Percentiles rank a stretch among this genome's conserved stretches.
These are phyloP conservation scores for Phytophthora pinifolia DNA, from an alignment of 352 stramenopile genomes.

Conservation along the genomic window DNA sequence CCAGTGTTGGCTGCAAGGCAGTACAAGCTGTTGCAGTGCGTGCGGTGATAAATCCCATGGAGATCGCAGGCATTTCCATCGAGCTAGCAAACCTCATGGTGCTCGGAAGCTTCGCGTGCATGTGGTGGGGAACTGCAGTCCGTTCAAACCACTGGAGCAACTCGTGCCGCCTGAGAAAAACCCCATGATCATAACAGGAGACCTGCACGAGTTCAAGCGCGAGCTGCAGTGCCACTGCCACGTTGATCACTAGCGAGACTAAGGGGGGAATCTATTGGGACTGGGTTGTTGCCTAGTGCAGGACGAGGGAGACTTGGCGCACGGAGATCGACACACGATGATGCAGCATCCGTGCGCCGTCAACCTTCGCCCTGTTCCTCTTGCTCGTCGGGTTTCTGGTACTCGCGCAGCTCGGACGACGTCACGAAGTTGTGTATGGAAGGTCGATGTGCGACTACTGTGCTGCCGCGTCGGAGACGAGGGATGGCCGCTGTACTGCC, in stretches of 20 bases:
- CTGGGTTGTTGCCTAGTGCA: slow-evolving; percentile 7
- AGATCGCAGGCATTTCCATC: neutral
- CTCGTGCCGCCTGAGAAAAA: slow-evolving; percentile 48
- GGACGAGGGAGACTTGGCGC: neutral
- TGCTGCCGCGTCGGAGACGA: slow-evolving; percentile 11
- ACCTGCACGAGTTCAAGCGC: slow-evolving; percentile 62
- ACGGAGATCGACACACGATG: slow-evolving; percentile 22
- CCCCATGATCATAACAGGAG: slow-evolving; percentile 53
- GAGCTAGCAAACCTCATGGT: slow-evolving; percentile 14
- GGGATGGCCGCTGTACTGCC: slow-evolving; percentile 2
- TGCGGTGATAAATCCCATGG: slow-evolving; percentile 2
- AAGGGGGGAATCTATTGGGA: slow-evolving; percentile 21
- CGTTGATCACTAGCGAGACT: slow-evolving; percentile 2
- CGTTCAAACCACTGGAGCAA: slow-evolving; percentile 61
- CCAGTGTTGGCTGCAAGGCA: slow-evolving; percentile 50
- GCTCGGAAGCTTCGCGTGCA: slow-evolving; percentile 68
- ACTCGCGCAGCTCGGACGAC: slow-evolving; percentile 59
- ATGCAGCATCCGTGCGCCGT: slow-evolving; percentile 2
- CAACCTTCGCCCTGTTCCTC: slow-evolving; percentile 23
- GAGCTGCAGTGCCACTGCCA: slow-evolving; percentile 56
- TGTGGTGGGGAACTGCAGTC: slow-evolving; percentile 65
- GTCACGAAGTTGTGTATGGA: slow-evolving; percentile 67
- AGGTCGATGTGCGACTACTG: slow-evolving; percentile 23
- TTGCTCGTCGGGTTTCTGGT: slow-evolving; percentile 33
- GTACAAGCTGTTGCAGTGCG: slow-evolving; percentile 20